These are phyloP conservation scores for Cystofilobasidium bisporidii DNA, from an alignment of 768 basidiomycete species.

Conservation along the genomic window DNA sequence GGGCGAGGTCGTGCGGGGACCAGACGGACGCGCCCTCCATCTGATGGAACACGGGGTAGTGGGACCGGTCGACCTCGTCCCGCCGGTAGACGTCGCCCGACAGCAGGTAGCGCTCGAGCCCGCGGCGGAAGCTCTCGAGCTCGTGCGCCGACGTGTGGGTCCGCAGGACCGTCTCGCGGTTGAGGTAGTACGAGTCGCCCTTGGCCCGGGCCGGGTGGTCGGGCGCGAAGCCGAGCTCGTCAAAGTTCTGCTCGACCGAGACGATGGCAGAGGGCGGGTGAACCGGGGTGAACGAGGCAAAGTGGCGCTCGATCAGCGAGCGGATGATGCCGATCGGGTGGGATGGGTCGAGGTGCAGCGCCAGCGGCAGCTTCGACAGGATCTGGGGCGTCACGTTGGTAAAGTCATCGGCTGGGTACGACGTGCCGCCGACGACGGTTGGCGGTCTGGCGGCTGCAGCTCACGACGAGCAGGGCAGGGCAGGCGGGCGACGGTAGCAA, in stretches of 20 bases:
- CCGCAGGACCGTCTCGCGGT: slow-evolving; percentile 78
- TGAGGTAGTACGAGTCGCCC: slow-evolving; percentile 94
- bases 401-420: slow-evolving; percentile 61
- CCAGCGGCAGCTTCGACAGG: slow-evolving; percentile 63
- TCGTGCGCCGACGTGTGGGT: slow-evolving; percentile 99
- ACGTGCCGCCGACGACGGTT: slow-evolving; percentile 34
- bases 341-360: slow-evolving; percentile 61
- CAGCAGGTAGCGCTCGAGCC: slow-evolving; percentile 73
- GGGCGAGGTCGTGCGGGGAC: slow-evolving; percentile 46
- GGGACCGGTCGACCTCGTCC: slow-evolving; percentile 93
- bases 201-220: slow-evolving; percentile 87
- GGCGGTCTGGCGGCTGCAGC: slow-evolving; percentile 11
- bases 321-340: slow-evolving; percentile 86
- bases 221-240: slow-evolving; percentile 82
- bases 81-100: slow-evolving; percentile 95
- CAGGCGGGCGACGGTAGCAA: too few relatives aligned
- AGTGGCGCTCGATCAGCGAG: slow-evolving; percentile 72
- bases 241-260: slow-evolving; percentile 79
- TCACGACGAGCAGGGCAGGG: background rate
- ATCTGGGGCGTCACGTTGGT: slow-evolving; percentile 84
- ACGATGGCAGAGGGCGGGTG: slow-evolving; percentile 62
- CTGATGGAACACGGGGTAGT: slow-evolving; percentile 98
- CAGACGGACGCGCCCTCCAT: slow-evolving; percentile 90
- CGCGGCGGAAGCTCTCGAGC: slow-evolving; percentile 67
- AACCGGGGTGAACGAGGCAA: slow-evolving; percentile 59